Evolutionary conservation across 2,329 filamentous ascomycete species (phyloP).

Genomic region (Beauveria varroae): DNA sequence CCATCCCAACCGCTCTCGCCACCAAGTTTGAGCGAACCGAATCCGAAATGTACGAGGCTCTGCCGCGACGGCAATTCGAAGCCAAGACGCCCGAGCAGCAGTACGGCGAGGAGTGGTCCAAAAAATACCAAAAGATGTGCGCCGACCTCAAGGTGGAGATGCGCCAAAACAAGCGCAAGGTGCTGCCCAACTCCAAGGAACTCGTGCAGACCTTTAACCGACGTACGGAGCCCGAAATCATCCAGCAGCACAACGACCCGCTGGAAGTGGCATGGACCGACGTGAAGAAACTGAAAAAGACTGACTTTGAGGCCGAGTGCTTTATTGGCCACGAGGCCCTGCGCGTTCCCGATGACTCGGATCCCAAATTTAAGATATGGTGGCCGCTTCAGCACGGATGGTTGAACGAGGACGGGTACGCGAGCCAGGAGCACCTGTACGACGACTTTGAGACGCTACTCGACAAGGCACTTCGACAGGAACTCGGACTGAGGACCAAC

Average conservation of each 20-base stretch:
- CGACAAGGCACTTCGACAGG: conserved; percentile 77
- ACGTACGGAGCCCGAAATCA: conserved; percentile 73
- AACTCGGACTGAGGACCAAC: conserved; percentile 69
- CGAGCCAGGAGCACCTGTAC: conserved; percentile 68
- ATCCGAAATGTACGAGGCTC: conserved; percentile 70
- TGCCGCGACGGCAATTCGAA: conserved; percentile 64
- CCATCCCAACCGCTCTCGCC: conserved; percentile 87
- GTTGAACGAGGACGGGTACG: conserved; percentile 86
- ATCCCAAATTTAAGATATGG: conserved; percentile 82
- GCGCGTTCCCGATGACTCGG: conserved; percentile 81
- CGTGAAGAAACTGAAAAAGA: conserved; percentile 56
- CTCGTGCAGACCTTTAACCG: conserved; percentile 92
- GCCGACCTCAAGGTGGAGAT: conserved; percentile 84
- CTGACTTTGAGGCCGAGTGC: conserved; percentile 52
- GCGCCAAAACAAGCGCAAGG: conserved; percentile 88
- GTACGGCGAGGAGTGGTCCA: conserved; percentile 76
- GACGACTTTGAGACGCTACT: conserved; percentile 83
- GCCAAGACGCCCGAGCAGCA: conserved; percentile 62
- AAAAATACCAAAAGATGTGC: conserved; percentile 73
- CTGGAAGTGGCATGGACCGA: conserved; percentile 95
- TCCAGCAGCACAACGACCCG: conserved; percentile 91
- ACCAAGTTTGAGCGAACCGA: conserved; percentile 72
- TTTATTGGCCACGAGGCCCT: conserved; percentile 77
- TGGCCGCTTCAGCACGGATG: conserved; percentile 85
- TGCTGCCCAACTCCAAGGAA: conserved; percentile 95